phyloP scores from a whole-genome alignment of 129 eudicot species.

The Helichrysum umbraculigerum region DNA sequence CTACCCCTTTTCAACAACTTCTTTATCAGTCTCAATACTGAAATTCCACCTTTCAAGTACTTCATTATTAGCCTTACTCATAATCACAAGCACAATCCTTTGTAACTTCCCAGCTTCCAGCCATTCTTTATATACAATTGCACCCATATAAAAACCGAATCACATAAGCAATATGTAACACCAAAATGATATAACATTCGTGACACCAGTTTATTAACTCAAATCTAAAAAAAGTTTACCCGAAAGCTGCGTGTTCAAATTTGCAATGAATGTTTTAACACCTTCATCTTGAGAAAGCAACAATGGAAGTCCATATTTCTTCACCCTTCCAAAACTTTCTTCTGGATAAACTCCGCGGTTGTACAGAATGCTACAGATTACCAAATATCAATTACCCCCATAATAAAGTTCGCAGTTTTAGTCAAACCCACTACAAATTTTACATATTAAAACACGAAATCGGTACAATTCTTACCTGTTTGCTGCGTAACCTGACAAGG shows the following conservation, averaged over 20 bases:
- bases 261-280: conserved; percentile 80
- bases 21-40: conserved; percentile 79
- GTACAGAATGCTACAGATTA: conserved; percentile 65
- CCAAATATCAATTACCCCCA: neutral
- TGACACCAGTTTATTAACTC: neutral
- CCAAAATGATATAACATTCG: neutral
- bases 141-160: neutral
- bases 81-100: conserved; percentile 86
- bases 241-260: conserved; percentile 78
- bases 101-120: conserved; percentile 91
- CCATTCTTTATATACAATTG: conserved; percentile 59
- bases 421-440: neutral
- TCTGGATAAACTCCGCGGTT: conserved; percentile 93
- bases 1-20: conserved; percentile 92
- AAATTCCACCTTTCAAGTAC: conserved; percentile 98
- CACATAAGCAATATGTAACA: neutral
- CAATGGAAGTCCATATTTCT: conserved; percentile 95
- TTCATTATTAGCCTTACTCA: conserved; percentile 83
- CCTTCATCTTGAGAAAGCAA: conserved; percentile 93
- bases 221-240: conserved; percentile 38
- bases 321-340: conserved; percentile 85
- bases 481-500: conserved; percentile 86
- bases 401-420: conserved; percentile 1
- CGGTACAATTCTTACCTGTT: conserved; percentile 56
- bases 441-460: neutral